Conservation (phyloP, 257 asterid genomes). For the Capsicum pubescens region DNA sequence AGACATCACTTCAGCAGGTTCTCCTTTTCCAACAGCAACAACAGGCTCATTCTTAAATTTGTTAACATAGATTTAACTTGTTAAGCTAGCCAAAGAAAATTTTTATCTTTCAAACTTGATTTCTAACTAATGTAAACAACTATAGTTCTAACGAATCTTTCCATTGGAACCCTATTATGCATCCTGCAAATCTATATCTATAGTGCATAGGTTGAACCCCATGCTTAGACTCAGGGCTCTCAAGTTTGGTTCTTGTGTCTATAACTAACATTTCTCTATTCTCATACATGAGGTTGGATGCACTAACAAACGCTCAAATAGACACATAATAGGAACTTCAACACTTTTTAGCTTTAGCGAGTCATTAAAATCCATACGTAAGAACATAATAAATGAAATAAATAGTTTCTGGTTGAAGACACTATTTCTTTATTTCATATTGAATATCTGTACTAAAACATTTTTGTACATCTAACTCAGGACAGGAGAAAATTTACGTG, state of each 20-base stretch:
- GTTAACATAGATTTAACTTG: conserved; percentile 31
- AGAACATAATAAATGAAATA: not conserved
- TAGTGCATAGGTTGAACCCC: not conserved
- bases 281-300: not conserved
- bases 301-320: not conserved
- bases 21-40: conserved; percentile 91
- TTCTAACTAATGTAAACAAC: not conserved
- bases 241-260: not conserved
- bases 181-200: not conserved
- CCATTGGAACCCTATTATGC: not conserved
- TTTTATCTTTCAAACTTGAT: conserved; percentile 26
- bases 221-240: not conserved
- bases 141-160: not conserved
- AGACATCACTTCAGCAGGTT: conserved; percentile 83
- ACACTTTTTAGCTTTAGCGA: not conserved
- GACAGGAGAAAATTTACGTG: not conserved
- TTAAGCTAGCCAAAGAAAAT: conserved; percentile 1
- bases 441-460: not conserved
- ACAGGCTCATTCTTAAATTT: conserved; percentile 73
- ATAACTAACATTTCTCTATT: not conserved
- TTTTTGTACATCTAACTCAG: not conserved
- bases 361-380: not conserved
- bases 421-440: not conserved
- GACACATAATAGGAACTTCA: not conserved
- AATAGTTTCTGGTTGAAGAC: not conserved